Evolutionary conservation across 352 stramenopile species (phyloP).

Genomic region (Pythium rishiriense): DNA sequence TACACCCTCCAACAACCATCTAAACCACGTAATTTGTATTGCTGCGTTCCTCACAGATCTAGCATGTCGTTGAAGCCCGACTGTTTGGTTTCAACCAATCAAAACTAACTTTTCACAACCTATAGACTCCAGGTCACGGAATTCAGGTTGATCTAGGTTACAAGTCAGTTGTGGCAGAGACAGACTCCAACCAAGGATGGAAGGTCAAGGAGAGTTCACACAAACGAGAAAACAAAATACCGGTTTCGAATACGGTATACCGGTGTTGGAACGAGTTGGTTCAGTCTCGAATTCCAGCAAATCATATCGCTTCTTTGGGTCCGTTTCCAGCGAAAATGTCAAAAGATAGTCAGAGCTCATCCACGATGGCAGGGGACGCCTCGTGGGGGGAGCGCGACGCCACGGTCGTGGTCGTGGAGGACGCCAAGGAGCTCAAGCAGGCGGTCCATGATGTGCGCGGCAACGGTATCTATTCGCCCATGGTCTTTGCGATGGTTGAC

Average conservation of each 20-base stretch:
- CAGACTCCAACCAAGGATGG: neutral
- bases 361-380: conserved; percentile 2
- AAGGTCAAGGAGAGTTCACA: no score
- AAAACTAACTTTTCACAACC: no score
- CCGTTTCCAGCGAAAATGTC: no score
- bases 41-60: no score
- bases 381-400: conserved; percentile 8
- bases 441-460: conserved; percentile 53
- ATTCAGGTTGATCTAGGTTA: neutral
- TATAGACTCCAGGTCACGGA: no score
- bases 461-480: neutral
- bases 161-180: neutral
- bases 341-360: conserved; percentile 10
- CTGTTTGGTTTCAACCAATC: no score
- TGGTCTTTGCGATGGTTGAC: neutral
- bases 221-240: neutral
- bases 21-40: conserved; percentile 2
- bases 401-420: conserved; percentile 42
- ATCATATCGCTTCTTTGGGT: neutral
- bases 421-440: conserved; percentile 62
- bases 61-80: no score
- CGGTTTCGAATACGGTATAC: no score
- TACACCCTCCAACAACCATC: conserved; percentile 6
- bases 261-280: no score
- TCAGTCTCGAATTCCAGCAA: no score